Base-by-base conservation (phyloP, 2,329 filamentous ascomycete genomes). In the Aspergillus sp. region DNA sequence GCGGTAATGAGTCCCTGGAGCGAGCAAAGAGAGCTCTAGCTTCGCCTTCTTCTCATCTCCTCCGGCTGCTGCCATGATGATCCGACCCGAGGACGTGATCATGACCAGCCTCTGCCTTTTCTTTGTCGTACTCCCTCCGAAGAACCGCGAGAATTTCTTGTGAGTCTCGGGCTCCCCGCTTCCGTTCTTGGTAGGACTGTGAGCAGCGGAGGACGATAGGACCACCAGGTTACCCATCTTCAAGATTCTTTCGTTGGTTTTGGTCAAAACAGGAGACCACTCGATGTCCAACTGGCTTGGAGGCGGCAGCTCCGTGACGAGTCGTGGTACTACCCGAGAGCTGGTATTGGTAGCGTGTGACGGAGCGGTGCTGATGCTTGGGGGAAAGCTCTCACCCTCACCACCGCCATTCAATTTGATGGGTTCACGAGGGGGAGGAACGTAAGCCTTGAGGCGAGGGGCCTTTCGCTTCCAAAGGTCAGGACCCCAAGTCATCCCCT, bases 41-140 rank as follows among this genome's bases (percentile, higher is more conserved):
- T 99, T 99, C 19, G 91, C 83, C 71, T 94, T 92, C 76, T 99
- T 99, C 68, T 97, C 93, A 58, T 96, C 94, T 0, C 93, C 94
- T 5, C 93, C 92, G 20, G 92, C 88, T 4, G 94, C 89, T 11
- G 91, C 93, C 65, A 99, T 81, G 45, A 99, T 86, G 48, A 99
- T 88, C 41, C 94, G 86, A 14, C 88, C 94, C 62, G 89, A 91
- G 1, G 91, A 95, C 2, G 94, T 99, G 49, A 99, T 85, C 86
- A 99, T 92, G 5, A 99, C 94, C 49, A 99, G 78, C 44, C 94
- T 83, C 69, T 96, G 91, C 58, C 92, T 82, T 74, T 96, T 97
- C 77, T 97, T 99, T 7, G 88, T 89, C 9, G 89, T 90, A 66
- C 86, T 92, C 49, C 91, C 90, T 25, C 91, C 89, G 71, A 99